phyloP scores from a whole-genome alignment of 345 rosid genomes.

The Hypericum androsaemum region DNA sequence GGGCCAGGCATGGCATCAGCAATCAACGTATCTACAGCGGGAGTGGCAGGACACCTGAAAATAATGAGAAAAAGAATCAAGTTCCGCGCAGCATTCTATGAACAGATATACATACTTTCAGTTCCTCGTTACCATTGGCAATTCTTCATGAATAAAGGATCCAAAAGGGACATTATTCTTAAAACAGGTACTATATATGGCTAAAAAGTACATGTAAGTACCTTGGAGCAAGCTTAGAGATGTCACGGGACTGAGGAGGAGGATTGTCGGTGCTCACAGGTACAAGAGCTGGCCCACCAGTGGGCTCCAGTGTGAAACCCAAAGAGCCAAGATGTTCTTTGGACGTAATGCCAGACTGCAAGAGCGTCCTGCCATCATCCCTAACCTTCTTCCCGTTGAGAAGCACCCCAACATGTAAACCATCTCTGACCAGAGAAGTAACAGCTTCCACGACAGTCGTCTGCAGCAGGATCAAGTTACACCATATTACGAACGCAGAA shows the following conservation, averaged over 20 bases:
- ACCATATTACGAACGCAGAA: not conserved
- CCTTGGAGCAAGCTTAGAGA: slow-evolving; percentile 34
- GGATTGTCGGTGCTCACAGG: slow-evolving; percentile 37
- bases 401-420: slow-evolving; percentile 66
- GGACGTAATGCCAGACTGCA: slow-evolving; percentile 64
- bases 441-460: slow-evolving; percentile 74
- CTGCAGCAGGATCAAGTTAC: slow-evolving; percentile 31
- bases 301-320: slow-evolving; percentile 82
- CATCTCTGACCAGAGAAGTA: slow-evolving; percentile 63
- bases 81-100: no score
- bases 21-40: slow-evolving; percentile 27
- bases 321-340: slow-evolving; percentile 49
- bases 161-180: not conserved
- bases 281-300: slow-evolving; percentile 22
- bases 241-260: slow-evolving; percentile 23
- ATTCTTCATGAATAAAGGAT: not conserved
- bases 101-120: no score
- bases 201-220: slow-evolving; percentile 17
- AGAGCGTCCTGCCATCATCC: slow-evolving; percentile 70
- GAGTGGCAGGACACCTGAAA: slow-evolving; percentile 39
- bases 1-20: slow-evolving; percentile 32
- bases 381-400: slow-evolving; percentile 82
- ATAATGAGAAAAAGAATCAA: slow-evolving; percentile 12
- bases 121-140: no score
- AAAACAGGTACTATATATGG: not conserved